Evolutionary conservation across 2,329 filamentous ascomycete species (phyloP), one percentile per base, ranked within the genome.

Genomic region (Aureobasidium leucospermi): DNA sequence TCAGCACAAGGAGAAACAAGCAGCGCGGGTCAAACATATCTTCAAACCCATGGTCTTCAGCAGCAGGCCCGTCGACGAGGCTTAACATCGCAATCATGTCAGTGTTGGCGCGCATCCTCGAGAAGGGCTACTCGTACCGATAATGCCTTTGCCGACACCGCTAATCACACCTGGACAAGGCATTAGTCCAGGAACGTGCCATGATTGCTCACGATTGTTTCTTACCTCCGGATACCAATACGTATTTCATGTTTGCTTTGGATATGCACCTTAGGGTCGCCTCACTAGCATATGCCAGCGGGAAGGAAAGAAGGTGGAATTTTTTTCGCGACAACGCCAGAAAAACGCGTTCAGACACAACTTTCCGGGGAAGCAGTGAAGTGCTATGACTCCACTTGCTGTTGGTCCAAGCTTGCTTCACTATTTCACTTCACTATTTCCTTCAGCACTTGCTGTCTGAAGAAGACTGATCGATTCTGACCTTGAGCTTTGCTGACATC

Each of bases 1-100:
- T 73, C 63, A 71, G 67, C 59, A 60, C 60, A n/a, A 28, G 23
- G 38, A 57, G 43, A 29, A 42, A 19, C 31, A 15, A 23, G 10
- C 39, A 7, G 8, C 46, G n/a, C 39, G 34, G 38, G 58, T 38
- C 23, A 45, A 63, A 79, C 81, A 78, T 84, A 90, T 87, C 76
- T 88, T 90, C 61, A 93, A 79, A 49, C 89, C 90, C 64, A 86
- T 78, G 10, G 88, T 90, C 80, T 94, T 93, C 67, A 94, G 83
- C 65, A 94, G 78, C 65, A 90, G 78, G 51, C 87, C 88, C 41
- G 86, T 85, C 60, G 83, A 86, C 67, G 85, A 88, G 73, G 86
- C 86, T 84, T 65, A 64, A 64, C 70, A 69, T 68, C 69, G 71
- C 70, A 60, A 62, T 57, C 45, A 62, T 72, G 59, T 58, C 61